A percentile compares a stretch with the other conserved stretches of the same genome.
These are phyloP conservation scores for Podila minutissima DNA, from an alignment of 192 early-diverging fungal genomes.

Conservation along the genomic window DNA sequence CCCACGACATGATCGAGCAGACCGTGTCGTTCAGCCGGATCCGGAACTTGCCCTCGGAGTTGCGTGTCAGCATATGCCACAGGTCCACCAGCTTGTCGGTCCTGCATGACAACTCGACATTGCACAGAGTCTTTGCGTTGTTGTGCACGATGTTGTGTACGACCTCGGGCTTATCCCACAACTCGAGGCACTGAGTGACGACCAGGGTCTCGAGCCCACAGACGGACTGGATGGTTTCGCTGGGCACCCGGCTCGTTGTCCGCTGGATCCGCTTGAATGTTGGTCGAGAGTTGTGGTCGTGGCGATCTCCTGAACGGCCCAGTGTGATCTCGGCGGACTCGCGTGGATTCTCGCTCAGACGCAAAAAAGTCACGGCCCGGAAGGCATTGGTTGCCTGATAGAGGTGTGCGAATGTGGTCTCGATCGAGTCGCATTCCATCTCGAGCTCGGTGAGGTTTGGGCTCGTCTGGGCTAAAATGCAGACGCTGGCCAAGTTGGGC, in stretches of 20 bases:
- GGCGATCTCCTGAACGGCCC: not conserved
- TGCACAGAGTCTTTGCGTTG: constrained; percentile 16
- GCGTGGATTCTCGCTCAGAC: not conserved
- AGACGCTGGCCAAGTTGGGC: not conserved
- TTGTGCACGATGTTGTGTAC: constrained; percentile 18
- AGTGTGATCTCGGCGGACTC: not conserved
- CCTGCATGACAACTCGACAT: constrained; percentile 14
- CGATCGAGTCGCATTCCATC: constrained; percentile 4
- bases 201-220: constrained; percentile 14
- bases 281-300: not conserved
- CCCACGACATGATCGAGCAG: constrained; percentile 1
- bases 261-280: constrained; percentile 6
- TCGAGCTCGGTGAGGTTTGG: constrained; percentile 3
- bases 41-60: not conserved
- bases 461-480: not conserved
- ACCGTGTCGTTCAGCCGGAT: not conserved
- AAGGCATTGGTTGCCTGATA: not conserved
- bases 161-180: constrained; percentile 11
- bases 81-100: constrained; percentile 1
- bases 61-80: constrained; percentile 12
- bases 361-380: not conserved
- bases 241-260: not conserved
- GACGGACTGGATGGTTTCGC: not conserved
- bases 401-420: not conserved
- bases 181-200: not conserved